Percentiles rank a stretch among this genome's conserved stretches.
Evolutionary conservation across 768 basidiomycete species (phyloP).

Genomic region (Lepiota brunneoincarnata): DNA sequence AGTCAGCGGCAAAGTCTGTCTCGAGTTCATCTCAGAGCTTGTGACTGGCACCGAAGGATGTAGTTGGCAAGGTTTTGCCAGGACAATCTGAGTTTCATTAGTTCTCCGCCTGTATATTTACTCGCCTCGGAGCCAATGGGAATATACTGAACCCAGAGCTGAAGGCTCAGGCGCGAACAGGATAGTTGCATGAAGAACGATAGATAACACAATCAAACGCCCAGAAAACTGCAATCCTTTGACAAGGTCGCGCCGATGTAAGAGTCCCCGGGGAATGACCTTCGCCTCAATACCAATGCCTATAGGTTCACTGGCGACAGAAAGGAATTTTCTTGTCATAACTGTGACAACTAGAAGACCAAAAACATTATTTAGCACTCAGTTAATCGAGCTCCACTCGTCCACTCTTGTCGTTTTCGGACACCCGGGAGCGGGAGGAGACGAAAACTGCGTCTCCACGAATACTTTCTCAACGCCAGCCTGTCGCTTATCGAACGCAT

Average conservation of each 20-base stretch:
- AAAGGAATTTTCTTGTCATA: too few relatives aligned
- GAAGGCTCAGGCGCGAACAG: too few relatives aligned
- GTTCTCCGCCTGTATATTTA: too few relatives aligned
- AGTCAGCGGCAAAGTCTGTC: background rate
- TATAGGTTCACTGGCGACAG: too few relatives aligned
- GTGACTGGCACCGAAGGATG: background rate
- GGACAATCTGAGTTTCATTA: background rate
- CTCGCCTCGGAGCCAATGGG: too few relatives aligned
- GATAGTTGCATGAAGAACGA: too few relatives aligned
- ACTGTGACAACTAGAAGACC: background rate
- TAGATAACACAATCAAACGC: too few relatives aligned
- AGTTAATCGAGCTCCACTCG: slow-evolving; percentile 32
- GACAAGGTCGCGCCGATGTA: too few relatives aligned
- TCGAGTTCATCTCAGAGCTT: slow-evolving; percentile 7
- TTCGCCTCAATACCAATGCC: too few relatives aligned
- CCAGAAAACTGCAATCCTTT: too few relatives aligned
- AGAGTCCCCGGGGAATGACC: too few relatives aligned
- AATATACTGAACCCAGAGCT: too few relatives aligned
- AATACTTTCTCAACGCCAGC: slow-evolving; percentile 70
- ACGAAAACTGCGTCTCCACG: slow-evolving; percentile 61
- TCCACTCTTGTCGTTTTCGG: slow-evolving; percentile 51
- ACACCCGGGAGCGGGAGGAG: slow-evolving; percentile 43
- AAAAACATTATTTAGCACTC: background rate
- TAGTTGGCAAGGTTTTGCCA: background rate
- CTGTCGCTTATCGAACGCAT: slow-evolving; percentile 55